A percentile compares a stretch with the other conserved stretches of the same genome.
Evolutionary conservation across 345 rosid species (phyloP).

Genomic region (Eucalyptus viminalis): DNA sequence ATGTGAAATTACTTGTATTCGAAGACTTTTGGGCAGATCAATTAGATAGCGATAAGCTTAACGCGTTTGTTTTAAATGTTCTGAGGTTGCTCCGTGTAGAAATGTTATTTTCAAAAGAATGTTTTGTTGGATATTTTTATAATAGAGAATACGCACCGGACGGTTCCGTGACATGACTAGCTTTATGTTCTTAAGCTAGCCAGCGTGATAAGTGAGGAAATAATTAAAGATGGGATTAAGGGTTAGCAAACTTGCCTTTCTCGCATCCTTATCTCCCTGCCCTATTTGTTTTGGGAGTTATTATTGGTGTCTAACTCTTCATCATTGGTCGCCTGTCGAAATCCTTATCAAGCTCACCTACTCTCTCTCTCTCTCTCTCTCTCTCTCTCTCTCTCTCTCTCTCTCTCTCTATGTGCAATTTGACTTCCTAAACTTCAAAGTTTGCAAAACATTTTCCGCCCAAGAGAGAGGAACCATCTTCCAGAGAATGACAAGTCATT

Average conservation of each 20-base stretch:
- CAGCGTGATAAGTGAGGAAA: background rate
- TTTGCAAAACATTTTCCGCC: background rate
- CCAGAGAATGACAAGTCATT: background rate
- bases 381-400: background rate
- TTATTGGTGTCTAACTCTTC: background rate
- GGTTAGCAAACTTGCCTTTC: background rate
- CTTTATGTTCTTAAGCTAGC: background rate
- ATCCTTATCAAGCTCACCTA: background rate
- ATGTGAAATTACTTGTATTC: background rate
- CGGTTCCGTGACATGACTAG: background rate
- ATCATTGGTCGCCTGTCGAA: background rate
- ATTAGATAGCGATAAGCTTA: background rate
- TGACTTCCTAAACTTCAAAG: background rate
- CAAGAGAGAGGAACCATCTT: background rate
- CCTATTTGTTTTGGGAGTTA: background rate
- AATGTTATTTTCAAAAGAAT: background rate
- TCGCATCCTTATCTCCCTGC: background rate
- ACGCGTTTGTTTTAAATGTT: background rate
- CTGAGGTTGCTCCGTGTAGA: background rate
- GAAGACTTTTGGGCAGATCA: background rate
- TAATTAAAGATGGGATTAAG: background rate
- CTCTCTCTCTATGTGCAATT: background rate
- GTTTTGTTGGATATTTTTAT: background rate
- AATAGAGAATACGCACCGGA: background rate
- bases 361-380: background rate